Percentiles rank a stretch among this genome's conserved stretches.
phyloP scores from a whole-genome alignment of 495 filamentous ascomycete genomes.

The Friedmanniomyces simplex region DNA sequence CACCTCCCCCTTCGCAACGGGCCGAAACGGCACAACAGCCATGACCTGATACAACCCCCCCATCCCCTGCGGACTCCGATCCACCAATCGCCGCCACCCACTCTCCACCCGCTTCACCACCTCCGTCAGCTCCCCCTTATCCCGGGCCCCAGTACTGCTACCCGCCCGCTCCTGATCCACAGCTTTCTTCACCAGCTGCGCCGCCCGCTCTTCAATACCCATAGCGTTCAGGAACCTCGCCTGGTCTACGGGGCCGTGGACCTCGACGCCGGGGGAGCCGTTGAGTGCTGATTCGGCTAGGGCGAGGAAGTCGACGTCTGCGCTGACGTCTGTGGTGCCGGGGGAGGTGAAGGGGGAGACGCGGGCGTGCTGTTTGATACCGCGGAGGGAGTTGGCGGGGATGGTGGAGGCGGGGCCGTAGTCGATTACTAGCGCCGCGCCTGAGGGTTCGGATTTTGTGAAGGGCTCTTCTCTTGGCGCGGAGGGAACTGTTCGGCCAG shows the following conservation, averaged over 20 bases:
- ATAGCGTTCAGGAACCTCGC: constrained; percentile 63
- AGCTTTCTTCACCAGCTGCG: constrained; percentile 47
- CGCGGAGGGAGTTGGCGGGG: constrained; percentile 76
- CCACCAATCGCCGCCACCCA: constrained; percentile 69
- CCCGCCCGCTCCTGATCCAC: constrained; percentile 15
- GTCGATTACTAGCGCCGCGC: constrained; percentile 85
- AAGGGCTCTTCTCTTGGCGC: constrained; percentile 18
- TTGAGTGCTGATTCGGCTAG: constrained; percentile 70
- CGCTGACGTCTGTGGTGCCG: constrained; percentile 74
- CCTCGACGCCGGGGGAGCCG: constrained; percentile 69
- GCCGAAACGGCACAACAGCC: constrained; percentile 77
- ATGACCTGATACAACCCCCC: constrained; percentile 88
- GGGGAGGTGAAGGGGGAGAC: constrained; percentile 68
- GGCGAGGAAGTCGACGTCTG: constrained; percentile 83
- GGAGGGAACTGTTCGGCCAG: background rate
- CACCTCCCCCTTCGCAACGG: constrained; percentile 51
- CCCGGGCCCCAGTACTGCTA: constrained; percentile 10
- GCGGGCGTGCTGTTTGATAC: constrained; percentile 61
- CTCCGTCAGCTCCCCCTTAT: constrained; percentile 34
- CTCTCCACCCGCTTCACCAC: constrained; percentile 53
- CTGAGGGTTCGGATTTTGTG: constrained; percentile 51
- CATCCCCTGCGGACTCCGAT: constrained; percentile 71
- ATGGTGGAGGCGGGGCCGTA: constrained; percentile 75
- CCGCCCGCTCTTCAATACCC: constrained; percentile 71
- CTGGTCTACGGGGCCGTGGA: constrained; percentile 88